These are phyloP conservation scores for Sporothrix variecibatus DNA, from an alignment of 2,329 filamentous ascomycete genomes.

Conservation along the genomic window DNA sequence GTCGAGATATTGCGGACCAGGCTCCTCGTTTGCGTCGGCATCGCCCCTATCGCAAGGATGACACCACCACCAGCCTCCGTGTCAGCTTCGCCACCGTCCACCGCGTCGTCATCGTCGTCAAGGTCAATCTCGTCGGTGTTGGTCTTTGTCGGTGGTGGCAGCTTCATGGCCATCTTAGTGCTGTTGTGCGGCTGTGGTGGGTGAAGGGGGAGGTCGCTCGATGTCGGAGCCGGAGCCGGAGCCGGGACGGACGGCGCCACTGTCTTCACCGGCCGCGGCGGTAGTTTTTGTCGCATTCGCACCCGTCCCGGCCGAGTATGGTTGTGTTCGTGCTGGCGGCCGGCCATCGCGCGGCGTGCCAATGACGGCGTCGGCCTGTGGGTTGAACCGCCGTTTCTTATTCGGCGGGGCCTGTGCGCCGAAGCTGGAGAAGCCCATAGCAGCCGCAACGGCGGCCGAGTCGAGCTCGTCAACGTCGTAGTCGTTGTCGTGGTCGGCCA, in stretches of 20 bases:
- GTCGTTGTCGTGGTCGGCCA: conserved; percentile 3
- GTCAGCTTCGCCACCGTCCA: neutral
- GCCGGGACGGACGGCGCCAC: neutral
- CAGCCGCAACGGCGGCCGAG: conserved; percentile 61
- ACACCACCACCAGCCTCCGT: neutral
- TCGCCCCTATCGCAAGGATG: neutral
- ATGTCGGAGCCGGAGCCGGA: conserved; percentile 22
- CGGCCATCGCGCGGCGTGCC: conserved; percentile 34
- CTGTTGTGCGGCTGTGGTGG: conserved; percentile 10
- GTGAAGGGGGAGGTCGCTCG: conserved; percentile 31
- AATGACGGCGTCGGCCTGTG: conserved; percentile 53
- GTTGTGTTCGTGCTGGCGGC: neutral
- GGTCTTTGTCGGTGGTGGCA: neutral
- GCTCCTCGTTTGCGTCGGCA: conserved; percentile 24
- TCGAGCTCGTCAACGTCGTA: conserved; percentile 36
- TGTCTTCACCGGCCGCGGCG: neutral
- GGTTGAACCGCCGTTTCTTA: conserved; percentile 70
- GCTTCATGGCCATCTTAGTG: neutral
- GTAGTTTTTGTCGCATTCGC: conserved; percentile 6
- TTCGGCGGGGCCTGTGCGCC: conserved; percentile 55
- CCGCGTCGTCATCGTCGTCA: conserved; percentile 37
- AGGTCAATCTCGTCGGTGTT: conserved; percentile 52
- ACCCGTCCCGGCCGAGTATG: neutral
- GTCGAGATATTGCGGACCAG: conserved; percentile 38
- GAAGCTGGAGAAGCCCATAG: conserved; percentile 75